phyloP scores from a whole-genome alignment of 768 basidiomycete genomes.

The Nidularia sp. region DNA sequence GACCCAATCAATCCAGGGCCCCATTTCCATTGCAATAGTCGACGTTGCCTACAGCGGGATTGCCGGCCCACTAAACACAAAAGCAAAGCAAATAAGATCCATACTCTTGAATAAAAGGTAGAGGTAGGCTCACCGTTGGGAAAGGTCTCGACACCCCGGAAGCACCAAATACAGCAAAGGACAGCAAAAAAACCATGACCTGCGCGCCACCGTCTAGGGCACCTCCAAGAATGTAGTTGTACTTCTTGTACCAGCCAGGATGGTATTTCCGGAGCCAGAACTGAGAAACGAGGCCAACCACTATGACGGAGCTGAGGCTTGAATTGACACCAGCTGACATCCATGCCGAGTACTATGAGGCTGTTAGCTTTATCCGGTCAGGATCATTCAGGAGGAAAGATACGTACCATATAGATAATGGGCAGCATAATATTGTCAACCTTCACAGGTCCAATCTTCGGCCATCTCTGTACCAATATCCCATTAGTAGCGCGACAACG shows the following conservation, averaged over 20 bases:
- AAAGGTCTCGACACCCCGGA: conserved; percentile 45
- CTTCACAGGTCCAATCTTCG: conserved; percentile 46
- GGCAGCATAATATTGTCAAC: conserved; percentile 51
- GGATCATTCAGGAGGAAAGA: not conserved
- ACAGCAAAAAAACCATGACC: conserved; percentile 59
- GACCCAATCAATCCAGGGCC: conserved; percentile 30
- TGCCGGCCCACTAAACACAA: conserved; percentile 45
- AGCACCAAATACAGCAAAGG: conserved; percentile 64
- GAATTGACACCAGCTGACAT: conserved; percentile 55
- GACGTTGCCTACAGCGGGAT: conserved; percentile 46
- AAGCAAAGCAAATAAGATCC: not conserved
- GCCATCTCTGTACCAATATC: conserved; percentile 38
- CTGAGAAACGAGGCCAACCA: conserved; percentile 56
- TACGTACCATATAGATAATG: conserved; percentile 45
- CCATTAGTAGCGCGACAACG: not conserved
- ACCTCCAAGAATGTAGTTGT: conserved; percentile 66
- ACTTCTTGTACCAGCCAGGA: conserved; percentile 64
- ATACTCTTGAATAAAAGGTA: not conserved
- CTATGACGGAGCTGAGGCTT: conserved; percentile 37
- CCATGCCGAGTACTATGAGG: conserved; percentile 30
- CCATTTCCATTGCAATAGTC: conserved; percentile 62
- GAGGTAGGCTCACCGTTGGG: conserved; percentile 30
- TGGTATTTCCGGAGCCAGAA: conserved; percentile 52
- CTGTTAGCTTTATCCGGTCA: not conserved
- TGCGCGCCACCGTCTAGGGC: conserved; percentile 65